phyloP scores from a whole-genome alignment of 2,329 filamentous ascomycete genomes.

The Chrysoporthe puriensis region DNA sequence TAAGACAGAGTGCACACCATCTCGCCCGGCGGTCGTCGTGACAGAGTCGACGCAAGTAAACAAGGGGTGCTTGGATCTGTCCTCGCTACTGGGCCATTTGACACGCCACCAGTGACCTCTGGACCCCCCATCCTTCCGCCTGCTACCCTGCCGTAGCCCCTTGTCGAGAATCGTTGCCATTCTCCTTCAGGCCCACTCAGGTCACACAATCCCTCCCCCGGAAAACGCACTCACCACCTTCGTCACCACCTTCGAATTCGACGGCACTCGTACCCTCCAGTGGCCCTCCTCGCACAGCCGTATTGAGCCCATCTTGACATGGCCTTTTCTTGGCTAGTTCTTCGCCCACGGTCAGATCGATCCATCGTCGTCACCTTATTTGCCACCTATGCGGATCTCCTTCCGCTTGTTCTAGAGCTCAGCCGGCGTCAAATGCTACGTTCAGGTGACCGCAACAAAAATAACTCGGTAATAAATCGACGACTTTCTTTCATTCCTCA shows the following conservation, averaged over 20 bases:
- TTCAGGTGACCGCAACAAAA: no score
- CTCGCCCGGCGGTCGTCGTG: background rate
- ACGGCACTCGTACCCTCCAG: conserved; percentile 9
- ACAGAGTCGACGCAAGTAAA: background rate
- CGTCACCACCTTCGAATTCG: conserved; percentile 11
- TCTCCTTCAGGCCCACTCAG: conserved; percentile 23
- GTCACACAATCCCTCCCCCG: conserved; percentile 20
- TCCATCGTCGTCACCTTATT: background rate
- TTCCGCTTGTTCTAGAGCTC: background rate
- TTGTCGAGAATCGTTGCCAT: conserved; percentile 17
- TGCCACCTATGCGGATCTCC: conserved; percentile 2
- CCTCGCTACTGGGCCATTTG: conserved; percentile 3
- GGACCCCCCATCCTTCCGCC: conserved; percentile 14
- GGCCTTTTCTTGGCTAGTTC: background rate
- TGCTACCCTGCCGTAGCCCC: conserved; percentile 10
- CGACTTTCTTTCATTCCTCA: background rate
- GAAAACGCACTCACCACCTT: conserved; percentile 15
- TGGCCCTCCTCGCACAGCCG: background rate
- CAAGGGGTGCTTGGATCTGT: background rate
- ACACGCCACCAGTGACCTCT: conserved; percentile 10
- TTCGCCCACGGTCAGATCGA: background rate
- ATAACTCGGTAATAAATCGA: background rate
- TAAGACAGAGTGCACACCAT: conserved; percentile 22
- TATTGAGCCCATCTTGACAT: background rate
- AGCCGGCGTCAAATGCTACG: background rate